A percentile compares a stretch with the other conserved stretches of the same genome.
Conservation (phyloP, 129 eudicot species). For the Kitagawia praeruptora region DNA sequence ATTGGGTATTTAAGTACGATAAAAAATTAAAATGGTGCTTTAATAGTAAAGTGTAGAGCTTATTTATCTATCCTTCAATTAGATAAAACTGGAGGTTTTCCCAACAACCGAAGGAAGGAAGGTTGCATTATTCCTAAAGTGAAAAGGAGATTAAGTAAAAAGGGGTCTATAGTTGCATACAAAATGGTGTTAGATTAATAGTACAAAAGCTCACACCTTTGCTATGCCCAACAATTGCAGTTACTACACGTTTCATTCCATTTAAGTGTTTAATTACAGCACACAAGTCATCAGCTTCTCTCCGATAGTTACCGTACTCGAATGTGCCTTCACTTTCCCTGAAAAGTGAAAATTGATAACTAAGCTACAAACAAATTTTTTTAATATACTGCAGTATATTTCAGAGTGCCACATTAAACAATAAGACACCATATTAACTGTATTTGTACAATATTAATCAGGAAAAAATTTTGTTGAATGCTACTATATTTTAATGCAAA, state of each 20-base stretch:
- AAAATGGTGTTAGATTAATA: neutral
- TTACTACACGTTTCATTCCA: constrained; percentile 34
- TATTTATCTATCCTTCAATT: neutral
- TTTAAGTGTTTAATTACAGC: constrained; percentile 52
- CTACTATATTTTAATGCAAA: neutral
- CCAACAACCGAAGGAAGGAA: neutral
- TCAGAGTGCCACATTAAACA: neutral
- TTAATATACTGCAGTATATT: neutral
- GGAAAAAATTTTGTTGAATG: neutral
- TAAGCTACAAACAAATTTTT: neutral
- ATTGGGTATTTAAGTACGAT: too few species aligned
- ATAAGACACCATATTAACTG: neutral
- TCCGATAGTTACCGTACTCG: constrained; percentile 52
- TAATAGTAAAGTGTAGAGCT: too few species aligned
- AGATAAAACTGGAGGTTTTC: neutral
- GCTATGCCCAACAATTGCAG: constrained; percentile 71
- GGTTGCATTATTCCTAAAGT: neutral
- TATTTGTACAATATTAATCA: neutral
- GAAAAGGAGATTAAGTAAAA: neutral
- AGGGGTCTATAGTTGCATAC: neutral
- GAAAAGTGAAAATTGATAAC: constrained; percentile 7
- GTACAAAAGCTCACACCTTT: constrained; percentile 40
- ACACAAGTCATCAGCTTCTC: constrained; percentile 61
- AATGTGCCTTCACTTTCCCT: constrained; percentile 79
- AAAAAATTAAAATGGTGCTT: too few species aligned